phyloP scores from a whole-genome alignment of 2,329 filamentous ascomycete species.

The Aspergillus jensenii region DNA sequence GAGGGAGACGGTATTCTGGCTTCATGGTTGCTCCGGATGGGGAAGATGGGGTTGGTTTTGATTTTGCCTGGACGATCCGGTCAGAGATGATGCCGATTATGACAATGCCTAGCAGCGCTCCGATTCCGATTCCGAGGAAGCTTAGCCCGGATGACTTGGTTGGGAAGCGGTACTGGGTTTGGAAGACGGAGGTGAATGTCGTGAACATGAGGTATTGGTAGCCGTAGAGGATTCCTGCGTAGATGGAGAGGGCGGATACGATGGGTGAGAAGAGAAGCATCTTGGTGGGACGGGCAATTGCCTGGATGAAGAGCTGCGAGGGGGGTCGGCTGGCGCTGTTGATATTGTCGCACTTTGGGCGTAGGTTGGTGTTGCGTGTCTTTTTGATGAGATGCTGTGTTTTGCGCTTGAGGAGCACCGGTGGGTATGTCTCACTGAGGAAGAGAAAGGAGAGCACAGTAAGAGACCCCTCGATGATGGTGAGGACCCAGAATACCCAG shows the following conservation, averaged over 20 bases:
- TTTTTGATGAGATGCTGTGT: slow-evolving; percentile 25
- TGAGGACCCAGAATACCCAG: slow-evolving; percentile 43
- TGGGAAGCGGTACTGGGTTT: slow-evolving; percentile 44
- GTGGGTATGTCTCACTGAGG: slow-evolving; percentile 28
- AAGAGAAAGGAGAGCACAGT: slow-evolving; percentile 58
- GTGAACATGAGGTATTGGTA: slow-evolving; percentile 54
- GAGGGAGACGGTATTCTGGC: slow-evolving; percentile 47
- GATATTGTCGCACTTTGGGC: slow-evolving; percentile 22
- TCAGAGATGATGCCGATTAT: slow-evolving; percentile 28
- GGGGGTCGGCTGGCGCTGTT: slow-evolving; percentile 31
- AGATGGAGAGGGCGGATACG: slow-evolving; percentile 44
- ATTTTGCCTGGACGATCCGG: background rate
- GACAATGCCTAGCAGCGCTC: slow-evolving; percentile 28
- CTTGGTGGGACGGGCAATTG: slow-evolving; percentile 47
- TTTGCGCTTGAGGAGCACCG: slow-evolving; percentile 27
- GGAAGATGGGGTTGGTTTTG: slow-evolving; percentile 22
- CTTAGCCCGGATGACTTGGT: slow-evolving; percentile 43
- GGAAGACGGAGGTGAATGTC: slow-evolving; percentile 50
- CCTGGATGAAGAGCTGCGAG: slow-evolving; percentile 36
- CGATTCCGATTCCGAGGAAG: slow-evolving; percentile 47
- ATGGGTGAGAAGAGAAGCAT: slow-evolving; percentile 35
- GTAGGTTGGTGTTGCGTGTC: slow-evolving; percentile 21
- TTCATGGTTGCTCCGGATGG: background rate
- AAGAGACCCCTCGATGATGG: slow-evolving; percentile 26
- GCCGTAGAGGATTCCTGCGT: slow-evolving; percentile 51